Base-by-base conservation (phyloP, 116 monocot genomes). In the Thalassia testudinum region DNA sequence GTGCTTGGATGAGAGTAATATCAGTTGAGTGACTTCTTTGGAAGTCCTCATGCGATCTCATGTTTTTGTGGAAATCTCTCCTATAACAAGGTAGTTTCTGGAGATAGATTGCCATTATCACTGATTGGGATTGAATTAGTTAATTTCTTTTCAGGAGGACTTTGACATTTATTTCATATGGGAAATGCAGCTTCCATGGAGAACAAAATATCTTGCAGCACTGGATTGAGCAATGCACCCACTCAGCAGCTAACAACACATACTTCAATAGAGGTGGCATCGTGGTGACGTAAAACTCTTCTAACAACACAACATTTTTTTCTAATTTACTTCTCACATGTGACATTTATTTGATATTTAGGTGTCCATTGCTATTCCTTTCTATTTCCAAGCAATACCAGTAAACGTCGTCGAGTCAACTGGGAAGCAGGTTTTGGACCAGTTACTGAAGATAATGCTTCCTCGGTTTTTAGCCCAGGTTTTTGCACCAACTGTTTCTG, bases 151-250 rank as follows among this genome's bases (percentile, higher is more conserved):
- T 75, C 87, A 92, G 87, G 83, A 83, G 45, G 75, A 50, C 67
- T 69, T 85, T 92, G 76, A 92, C 79, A 70, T 76, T 77, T 60
- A 70, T 92, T 92, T 86, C 62, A 59, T 82, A 49, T 86, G 77
- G 83, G 78, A 75, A 76, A 92, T 93, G 93, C 85, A 95, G 88
- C 95, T 95, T 95, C 95, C 18, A 88, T 95, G 95, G 95, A 70
- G 76, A 95, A 95, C 62, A 83, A 50, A 66, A 65, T 95, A 72
- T 81, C 80, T 42, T 88, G 77, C 74, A 66, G 64, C 50, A 52
- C 49, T 62, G 54, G 56, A 57, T 61, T 64, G 58, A 42, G 17
- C 21, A 71, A 74, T 53, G 78, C 75, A 26, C 49, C 59, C 26
- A 42, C 48, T 27, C 95, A 95, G 58, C 57, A 72, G 51, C 84